phyloP scores from a whole-genome alignment of 2,329 filamentous ascomycete genomes.

The Ophidiomyces ophidiicola region DNA sequence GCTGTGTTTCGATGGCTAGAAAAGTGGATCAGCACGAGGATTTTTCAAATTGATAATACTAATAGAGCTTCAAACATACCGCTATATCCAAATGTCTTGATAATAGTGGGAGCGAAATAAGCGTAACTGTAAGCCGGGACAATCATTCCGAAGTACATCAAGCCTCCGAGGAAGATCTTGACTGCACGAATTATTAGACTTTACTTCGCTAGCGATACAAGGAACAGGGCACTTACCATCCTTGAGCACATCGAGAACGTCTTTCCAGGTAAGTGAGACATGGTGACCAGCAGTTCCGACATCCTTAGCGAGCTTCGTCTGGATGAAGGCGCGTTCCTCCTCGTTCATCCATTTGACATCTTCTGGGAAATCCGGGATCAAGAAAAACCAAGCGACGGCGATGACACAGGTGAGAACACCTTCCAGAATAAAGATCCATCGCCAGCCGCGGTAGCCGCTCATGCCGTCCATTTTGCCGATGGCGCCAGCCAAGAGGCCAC shows the following conservation, averaged over 20 bases:
- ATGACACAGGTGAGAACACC: constrained; percentile 52
- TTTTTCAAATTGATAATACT: background rate
- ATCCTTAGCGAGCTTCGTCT: constrained; percentile 54
- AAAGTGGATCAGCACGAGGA: constrained; percentile 8
- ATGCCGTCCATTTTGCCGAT: constrained; percentile 47
- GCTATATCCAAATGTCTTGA: constrained; percentile 53
- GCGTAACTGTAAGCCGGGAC: constrained; percentile 66
- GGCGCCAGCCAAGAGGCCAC: constrained; percentile 48
- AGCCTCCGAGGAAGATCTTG: constrained; percentile 59
- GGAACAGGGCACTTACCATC: constrained; percentile 39
- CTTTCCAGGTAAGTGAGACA: constrained; percentile 45
- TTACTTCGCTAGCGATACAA: background rate
- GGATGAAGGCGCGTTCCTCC: constrained; percentile 57
- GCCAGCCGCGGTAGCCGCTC: constrained; percentile 46
- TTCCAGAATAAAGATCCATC: constrained; percentile 48
- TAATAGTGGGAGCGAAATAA: constrained; percentile 63
- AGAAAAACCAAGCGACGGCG: constrained; percentile 49
- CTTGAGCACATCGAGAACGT: constrained; percentile 53
- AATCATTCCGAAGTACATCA: constrained; percentile 73
- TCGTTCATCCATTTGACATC: constrained; percentile 58
- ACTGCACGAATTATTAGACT: constrained; percentile 21
- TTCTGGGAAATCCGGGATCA: constrained; percentile 63
- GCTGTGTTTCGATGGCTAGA: constrained; percentile 38
- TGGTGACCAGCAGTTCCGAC: constrained; percentile 56
- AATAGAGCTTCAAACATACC: too few relatives aligned